Percentiles rank a stretch among this genome's conserved stretches.
These are phyloP conservation scores for Copromyces sp. DNA, from an alignment of 495 filamentous ascomycete genomes.

Conservation along the genomic window DNA sequence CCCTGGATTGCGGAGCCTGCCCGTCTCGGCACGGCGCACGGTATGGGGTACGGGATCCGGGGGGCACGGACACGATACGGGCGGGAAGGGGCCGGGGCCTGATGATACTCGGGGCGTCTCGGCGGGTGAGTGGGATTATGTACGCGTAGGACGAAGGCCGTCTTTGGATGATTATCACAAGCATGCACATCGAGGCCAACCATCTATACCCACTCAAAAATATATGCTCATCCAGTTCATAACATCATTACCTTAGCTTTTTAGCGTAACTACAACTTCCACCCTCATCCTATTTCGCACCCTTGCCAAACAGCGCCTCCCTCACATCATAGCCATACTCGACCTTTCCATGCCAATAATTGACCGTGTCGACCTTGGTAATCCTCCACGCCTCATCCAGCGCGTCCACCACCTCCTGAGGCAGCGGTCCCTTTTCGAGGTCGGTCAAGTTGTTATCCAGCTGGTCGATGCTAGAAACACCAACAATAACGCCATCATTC, in stretches of 20 bases:
- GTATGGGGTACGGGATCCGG: not conserved
- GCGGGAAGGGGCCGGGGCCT: not conserved
- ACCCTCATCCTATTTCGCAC: constrained; percentile 19
- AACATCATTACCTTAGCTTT: not conserved
- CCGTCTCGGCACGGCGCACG: not conserved
- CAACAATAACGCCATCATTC: constrained; percentile 74
- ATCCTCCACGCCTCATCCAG: constrained; percentile 70
- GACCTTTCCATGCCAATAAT: constrained; percentile 71
- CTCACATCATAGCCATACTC: constrained; percentile 66
- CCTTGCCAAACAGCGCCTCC: constrained; percentile 49
- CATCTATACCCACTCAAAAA: too few species aligned
- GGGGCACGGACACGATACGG: not conserved
- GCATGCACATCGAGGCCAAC: not conserved
- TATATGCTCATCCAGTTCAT: not conserved
- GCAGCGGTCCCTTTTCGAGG: constrained; percentile 79
- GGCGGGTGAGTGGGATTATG: not conserved
- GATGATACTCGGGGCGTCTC: not conserved
- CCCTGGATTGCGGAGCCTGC: not conserved
- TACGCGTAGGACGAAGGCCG: not conserved
- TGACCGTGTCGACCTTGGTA: constrained; percentile 52
- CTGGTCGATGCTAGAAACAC: constrained; percentile 64
- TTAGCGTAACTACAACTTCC: not conserved
- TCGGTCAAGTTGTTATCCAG: constrained; percentile 64
- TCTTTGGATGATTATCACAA: not conserved
- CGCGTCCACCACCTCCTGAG: constrained; percentile 68